These are phyloP conservation scores for Salvia rosmarinus DNA, from an alignment of 257 asterid species.

Conservation along the genomic window DNA sequence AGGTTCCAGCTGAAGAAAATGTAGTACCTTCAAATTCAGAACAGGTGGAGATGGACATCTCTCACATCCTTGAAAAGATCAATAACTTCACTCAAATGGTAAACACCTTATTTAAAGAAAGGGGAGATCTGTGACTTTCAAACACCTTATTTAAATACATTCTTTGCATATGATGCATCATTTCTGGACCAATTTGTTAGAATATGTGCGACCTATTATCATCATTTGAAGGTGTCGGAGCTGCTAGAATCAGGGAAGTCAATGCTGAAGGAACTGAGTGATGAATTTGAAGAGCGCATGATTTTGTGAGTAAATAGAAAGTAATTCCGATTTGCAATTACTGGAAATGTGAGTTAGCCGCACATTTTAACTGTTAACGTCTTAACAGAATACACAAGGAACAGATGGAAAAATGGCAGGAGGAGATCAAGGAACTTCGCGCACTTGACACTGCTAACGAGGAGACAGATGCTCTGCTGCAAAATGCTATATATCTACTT, in stretches of 20 bases:
- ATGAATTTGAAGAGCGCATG: slow-evolving; percentile 81
- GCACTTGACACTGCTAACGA: slow-evolving; percentile 75
- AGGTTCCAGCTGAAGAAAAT: slow-evolving; percentile 57
- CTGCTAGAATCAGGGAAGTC: slow-evolving; percentile 90
- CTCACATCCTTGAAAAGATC: slow-evolving; percentile 80
- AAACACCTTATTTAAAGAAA: slow-evolving; percentile 24
- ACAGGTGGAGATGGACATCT: slow-evolving; percentile 69
- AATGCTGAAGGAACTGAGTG: slow-evolving; percentile 75
- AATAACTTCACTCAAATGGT: slow-evolving; percentile 76
- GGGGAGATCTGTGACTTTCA: slow-evolving; percentile 9
- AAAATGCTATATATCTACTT: slow-evolving; percentile 63
- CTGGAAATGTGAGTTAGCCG: slow-evolving; percentile 22
- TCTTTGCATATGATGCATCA: neutral
- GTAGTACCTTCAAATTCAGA: slow-evolving; percentile 59
- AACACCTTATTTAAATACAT: slow-evolving; percentile 17
- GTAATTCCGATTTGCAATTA: slow-evolving; percentile 9
- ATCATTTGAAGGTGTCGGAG: slow-evolving; percentile 67
- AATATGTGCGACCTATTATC: slow-evolving; percentile 32
- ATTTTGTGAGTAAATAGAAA: slow-evolving; percentile 56
- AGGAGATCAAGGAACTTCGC: slow-evolving; percentile 83
- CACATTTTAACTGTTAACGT: slow-evolving; percentile 35
- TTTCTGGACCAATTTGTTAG: slow-evolving; percentile 19
- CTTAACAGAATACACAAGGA: slow-evolving; percentile 76
- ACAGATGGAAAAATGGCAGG: slow-evolving; percentile 88
- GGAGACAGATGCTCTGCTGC: slow-evolving; percentile 64